Evolutionary conservation across 345 rosid species (phyloP).

Genomic region (Capsella bursapastoris): DNA sequence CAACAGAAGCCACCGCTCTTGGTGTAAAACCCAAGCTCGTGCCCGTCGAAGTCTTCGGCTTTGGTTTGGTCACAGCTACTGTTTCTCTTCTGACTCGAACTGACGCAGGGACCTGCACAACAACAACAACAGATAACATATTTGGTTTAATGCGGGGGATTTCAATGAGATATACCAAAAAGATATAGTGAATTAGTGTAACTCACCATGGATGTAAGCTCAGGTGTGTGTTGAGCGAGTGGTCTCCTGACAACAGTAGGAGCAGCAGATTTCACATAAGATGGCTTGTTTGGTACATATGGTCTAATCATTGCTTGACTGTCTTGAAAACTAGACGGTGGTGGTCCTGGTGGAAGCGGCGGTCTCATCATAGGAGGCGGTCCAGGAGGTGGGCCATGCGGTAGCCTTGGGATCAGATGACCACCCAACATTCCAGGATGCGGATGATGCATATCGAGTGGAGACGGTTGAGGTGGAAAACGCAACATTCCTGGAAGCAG

Average conservation of each 20-base stretch:
- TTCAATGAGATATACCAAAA: background rate
- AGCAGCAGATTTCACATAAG: constrained; percentile 96
- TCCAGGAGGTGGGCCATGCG: constrained; percentile 86
- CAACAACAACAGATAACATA: constrained; percentile 9
- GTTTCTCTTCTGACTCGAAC: constrained; percentile 93
- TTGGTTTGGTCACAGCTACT: constrained; percentile 63
- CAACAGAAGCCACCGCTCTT: constrained; percentile 49
- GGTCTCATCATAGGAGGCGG: constrained; percentile 94
- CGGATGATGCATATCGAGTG: constrained; percentile 63
- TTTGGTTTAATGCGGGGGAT: background rate
- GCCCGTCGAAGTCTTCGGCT: constrained; percentile 61
- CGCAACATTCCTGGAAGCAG: constrained; percentile 73
- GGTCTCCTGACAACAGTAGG: constrained; percentile 98
- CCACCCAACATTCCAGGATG: constrained; percentile 67
- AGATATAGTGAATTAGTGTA: constrained; percentile 10
- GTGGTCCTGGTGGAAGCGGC: constrained; percentile 98
- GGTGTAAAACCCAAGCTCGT: constrained; percentile 48
- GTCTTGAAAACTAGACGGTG: constrained; percentile 71
- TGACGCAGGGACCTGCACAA: constrained; percentile 88
- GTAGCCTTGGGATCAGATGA: constrained; percentile 79
- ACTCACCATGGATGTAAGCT: constrained; percentile 94
- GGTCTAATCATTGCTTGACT: constrained; percentile 55
- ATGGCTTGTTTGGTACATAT: constrained; percentile 76
- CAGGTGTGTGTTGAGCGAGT: constrained; percentile 97
- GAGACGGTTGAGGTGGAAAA: constrained; percentile 86